Conservation (phyloP, 2,329 filamentous ascomycete genomes). For the Pseudomassariella vexata region DNA sequence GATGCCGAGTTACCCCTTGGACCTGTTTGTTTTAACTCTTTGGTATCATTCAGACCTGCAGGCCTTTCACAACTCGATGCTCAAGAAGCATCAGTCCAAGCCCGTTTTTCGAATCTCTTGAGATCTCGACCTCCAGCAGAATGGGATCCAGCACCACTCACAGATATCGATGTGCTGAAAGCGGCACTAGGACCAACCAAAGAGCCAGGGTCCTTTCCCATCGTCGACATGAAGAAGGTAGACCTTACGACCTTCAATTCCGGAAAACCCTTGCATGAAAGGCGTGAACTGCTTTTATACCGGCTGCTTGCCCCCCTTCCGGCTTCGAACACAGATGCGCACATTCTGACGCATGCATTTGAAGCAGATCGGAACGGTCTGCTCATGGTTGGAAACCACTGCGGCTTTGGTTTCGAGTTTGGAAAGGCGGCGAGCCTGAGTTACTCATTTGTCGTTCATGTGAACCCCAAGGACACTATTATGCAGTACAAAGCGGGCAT, state of each 20-base stretch:
- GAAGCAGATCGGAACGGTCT: slow-evolving; percentile 49
- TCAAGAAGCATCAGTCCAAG: slow-evolving; percentile 35
- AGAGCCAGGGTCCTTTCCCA: slow-evolving; percentile 39
- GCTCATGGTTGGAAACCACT: slow-evolving; percentile 43
- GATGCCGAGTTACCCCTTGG: slow-evolving; percentile 34
- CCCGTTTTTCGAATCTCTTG: slow-evolving; percentile 36
- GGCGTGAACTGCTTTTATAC: slow-evolving; percentile 44
- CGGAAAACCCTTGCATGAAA: slow-evolving; percentile 33
- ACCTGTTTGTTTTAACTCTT: slow-evolving; percentile 41
- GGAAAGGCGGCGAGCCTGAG: slow-evolving; percentile 39
- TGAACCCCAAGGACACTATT: slow-evolving; percentile 39
- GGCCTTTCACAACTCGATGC: slow-evolving; percentile 27
- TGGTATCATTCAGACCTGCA: slow-evolving; percentile 46
- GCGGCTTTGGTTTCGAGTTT: slow-evolving; percentile 37
- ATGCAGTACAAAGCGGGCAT: no score
- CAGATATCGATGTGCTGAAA: slow-evolving; percentile 37
- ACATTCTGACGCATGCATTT: slow-evolving; percentile 44
- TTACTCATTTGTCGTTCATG: slow-evolving; percentile 48
- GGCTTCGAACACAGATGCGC: slow-evolving; percentile 32
- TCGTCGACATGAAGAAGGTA: slow-evolving; percentile 49
- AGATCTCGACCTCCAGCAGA: slow-evolving; percentile 25
- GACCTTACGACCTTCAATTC: slow-evolving; percentile 42
- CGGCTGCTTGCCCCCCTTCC: slow-evolving; percentile 39
- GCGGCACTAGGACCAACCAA: slow-evolving; percentile 28
- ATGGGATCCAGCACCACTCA: slow-evolving; percentile 40